Base-by-base conservation (phyloP, 192 early-diverging fungal species). In the Spizellomyces sp. region DNA sequence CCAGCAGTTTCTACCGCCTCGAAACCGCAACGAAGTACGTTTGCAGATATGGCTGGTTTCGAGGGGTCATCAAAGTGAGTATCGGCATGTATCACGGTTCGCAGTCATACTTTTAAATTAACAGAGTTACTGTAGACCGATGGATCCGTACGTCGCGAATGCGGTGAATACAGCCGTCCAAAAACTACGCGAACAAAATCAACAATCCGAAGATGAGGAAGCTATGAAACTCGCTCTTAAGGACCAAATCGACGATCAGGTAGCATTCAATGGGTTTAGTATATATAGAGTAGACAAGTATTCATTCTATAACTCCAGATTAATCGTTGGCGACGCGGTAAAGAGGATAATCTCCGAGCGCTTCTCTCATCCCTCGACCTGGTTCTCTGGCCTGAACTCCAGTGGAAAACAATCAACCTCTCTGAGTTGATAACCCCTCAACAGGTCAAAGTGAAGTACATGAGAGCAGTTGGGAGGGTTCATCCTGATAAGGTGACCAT, bases 401-500 rank as follows among this genome's bases (percentile, higher is more conserved):
- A 81, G 9, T 94, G 93, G 87, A 88, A 87, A 64, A 77, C 84
- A 1, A 88, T 94, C 21, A 90, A 89, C 14, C 86, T 99, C 77
- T 86, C 89, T 60, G 93, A 97, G 70, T 81, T 99, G 63, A 86
- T 99, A 17, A 87, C 91, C 57, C 89, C 94, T 0, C 75, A 80
- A 52, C 91, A 94, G 75, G 94, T 95, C 58, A 99, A 99, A 83
- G 82, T 95, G 43, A 86, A 80, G 64, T 99, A 99, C 75, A 94
- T 97, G 90, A 87, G 89, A 58, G 94, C 95, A 22, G 95, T 99
- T 68, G 86, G 86, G 9, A 93, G 91, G 59, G 85, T 98, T 44
- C 96, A 99, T 81, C 95, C 96, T 9, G 96, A 99, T 67, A 99
- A 98, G 84, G 91, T 84, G 50, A 55, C 43, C 9, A 19, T 45